phyloP scores from a whole-genome alignment of 139 green algal species.

The Tetraselmis chui region DNA sequence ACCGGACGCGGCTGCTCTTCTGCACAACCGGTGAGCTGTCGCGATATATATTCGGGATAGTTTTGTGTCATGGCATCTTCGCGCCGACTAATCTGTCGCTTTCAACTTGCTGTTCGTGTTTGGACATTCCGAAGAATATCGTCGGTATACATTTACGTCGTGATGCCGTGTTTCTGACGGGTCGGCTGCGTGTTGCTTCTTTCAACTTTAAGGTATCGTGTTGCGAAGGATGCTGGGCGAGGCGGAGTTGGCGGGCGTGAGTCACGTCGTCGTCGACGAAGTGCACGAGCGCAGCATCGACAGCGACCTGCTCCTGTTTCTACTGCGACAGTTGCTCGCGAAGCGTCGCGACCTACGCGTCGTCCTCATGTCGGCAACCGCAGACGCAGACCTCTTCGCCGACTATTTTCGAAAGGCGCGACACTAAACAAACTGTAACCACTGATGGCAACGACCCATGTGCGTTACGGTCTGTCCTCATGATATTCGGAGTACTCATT shows the following conservation, averaged over 20 bases:
- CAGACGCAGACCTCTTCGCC: constrained; percentile 77
- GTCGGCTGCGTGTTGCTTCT: no score
- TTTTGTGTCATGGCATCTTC: no score
- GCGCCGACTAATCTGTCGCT: no score
- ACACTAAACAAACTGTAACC: no score
- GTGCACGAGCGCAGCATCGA: constrained; percentile 84
- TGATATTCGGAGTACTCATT: no score
- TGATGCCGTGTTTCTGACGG: no score
- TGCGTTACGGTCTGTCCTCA: no score
- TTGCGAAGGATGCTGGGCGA: constrained; percentile 23
- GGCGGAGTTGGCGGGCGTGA: constrained; percentile 31
- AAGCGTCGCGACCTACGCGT: constrained; percentile 25
- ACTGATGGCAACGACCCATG: no score
- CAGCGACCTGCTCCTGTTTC: constrained; percentile 77
- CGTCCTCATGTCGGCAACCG: constrained; percentile 87
- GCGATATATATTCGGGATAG: no score
- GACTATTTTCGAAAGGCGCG: constrained; percentile 65
- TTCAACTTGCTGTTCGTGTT: no score
- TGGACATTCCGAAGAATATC: no score
- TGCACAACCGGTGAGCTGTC: constrained; percentile 78
- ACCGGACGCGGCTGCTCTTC: constrained; percentile 77
- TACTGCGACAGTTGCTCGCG: constrained; percentile 61
- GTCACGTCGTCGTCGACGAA: constrained; percentile 80
- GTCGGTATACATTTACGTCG: no score
- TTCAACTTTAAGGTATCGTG: constrained; percentile 44